Evolutionary conservation across 139 green algal species (phyloP).

Genomic region (Desmodesmus armatus): DNA sequence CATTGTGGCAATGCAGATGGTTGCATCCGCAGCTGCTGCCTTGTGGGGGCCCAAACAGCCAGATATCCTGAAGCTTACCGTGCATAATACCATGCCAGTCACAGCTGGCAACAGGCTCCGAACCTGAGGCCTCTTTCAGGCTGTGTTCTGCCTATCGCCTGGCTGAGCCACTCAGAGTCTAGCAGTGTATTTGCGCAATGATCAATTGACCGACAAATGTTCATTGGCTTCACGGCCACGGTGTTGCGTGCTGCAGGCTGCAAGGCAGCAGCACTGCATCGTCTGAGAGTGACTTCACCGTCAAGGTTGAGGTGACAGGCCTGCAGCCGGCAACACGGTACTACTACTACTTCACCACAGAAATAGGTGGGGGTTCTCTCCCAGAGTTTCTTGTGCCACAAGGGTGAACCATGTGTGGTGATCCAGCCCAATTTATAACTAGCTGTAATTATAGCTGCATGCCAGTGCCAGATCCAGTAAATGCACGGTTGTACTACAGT

Average conservation of each 20-base stretch:
- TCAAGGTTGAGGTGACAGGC: constrained; percentile 8
- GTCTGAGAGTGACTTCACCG: constrained; percentile 6
- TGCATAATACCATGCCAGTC: not conserved
- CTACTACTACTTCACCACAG: constrained; percentile 33
- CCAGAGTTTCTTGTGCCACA: no score
- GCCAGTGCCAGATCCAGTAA: no score
- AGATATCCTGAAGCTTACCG: not conserved
- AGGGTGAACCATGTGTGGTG: not conserved
- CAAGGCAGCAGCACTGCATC: not conserved
- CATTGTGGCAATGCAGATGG: not conserved
- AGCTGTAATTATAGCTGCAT: not conserved
- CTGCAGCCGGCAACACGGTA: constrained; percentile 17
- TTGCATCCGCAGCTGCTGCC: not conserved
- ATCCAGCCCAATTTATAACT: not conserved
- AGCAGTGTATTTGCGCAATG: no score
- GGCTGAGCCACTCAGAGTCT: not conserved
- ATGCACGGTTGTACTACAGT: not conserved
- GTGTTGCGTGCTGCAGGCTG: not conserved
- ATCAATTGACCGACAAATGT: no score
- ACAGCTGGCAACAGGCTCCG: not conserved
- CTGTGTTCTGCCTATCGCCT: not conserved
- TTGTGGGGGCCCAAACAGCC: no score
- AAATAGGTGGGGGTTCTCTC: not conserved
- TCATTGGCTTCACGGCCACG: not conserved
- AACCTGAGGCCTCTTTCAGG: not conserved